Evolutionary conservation across 2,329 filamentous ascomycete species (phyloP), one percentile per base, ranked within the genome.

Genomic region (Sporothrix humicola): DNA sequence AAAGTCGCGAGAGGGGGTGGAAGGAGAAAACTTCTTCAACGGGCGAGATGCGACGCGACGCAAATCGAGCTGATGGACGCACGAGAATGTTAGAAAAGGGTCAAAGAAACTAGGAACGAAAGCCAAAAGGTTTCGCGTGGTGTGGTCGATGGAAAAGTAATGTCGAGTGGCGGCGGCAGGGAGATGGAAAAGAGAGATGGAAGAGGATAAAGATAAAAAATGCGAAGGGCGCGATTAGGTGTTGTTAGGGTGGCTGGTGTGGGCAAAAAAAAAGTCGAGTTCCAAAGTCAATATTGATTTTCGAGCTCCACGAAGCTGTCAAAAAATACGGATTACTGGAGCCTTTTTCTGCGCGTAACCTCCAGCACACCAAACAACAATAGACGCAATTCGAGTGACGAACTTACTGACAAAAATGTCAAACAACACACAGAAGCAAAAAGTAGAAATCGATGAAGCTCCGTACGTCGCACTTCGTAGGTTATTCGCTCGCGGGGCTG

Each of bases 241-340:
- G 58, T 4, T 46, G 17, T 31, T 26, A 26, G 44, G 58, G 48
- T 37, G 71, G 48, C 65, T 52, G 56, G 65, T 42, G 56, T 54
- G 52, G 69, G 44, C 56, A 54, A 54, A 69, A 68, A 65, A 65
- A 63, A 23, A 56, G 23, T 54, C 31, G 31, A 37, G 3, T 37
- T 37, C 65, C 31, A 74, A 74, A 74, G 73, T 74, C 73, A 74
- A 74, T 74, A 74, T 74, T 72, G 73, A 74, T 72, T 73, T 72
- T 66, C 23, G 69, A 73, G 73, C 72, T 73, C 42, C 44, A 44
- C 56, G 56, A 52, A 69, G 54, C 63, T 69, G 42, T 69, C 71
- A 69, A 48, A 59, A 54, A 59, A 61, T 26, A 20, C 10, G 15
- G 12, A 31, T 61, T 37, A 17, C 17, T 44, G 52, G 3, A 26